phyloP scores from a whole-genome alignment of 1,284 basidiomycete genomes.

The Bondarzewia mesenterica region DNA sequence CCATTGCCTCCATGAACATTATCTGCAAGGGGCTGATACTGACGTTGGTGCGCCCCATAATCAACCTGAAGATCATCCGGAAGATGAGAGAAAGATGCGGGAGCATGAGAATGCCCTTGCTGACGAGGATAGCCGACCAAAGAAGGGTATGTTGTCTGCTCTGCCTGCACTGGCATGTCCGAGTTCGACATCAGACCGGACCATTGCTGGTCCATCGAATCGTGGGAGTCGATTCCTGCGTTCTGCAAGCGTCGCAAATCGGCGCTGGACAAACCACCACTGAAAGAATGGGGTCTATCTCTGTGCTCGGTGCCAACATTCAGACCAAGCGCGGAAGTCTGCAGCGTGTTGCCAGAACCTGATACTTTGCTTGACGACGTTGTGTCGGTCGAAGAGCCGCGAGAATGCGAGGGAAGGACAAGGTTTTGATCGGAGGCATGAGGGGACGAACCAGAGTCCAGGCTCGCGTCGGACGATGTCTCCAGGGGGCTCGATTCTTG shows the following conservation, averaged over 20 bases:
- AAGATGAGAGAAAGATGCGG: background rate
- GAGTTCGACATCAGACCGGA: constrained; percentile 17
- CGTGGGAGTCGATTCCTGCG: constrained; percentile 39
- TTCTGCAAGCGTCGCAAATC: constrained; percentile 69
- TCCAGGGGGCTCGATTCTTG: constrained; percentile 64
- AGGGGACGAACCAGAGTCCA: constrained; percentile 54
- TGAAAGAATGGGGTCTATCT: constrained; percentile 73
- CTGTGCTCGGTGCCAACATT: constrained; percentile 53
- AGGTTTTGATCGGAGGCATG: constrained; percentile 54
- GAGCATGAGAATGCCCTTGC: constrained; percentile 32
- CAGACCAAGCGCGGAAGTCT: constrained; percentile 39
- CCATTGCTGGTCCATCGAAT: constrained; percentile 18
- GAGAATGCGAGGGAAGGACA: constrained; percentile 54
- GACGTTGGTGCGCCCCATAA: constrained; percentile 48
- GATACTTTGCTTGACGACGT: constrained; percentile 53
- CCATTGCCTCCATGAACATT: constrained; percentile 31
- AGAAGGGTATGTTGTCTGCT: constrained; percentile 68
- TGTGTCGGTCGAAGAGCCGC: constrained; percentile 70
- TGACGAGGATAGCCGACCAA: constrained; percentile 34
- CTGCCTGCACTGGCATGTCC: constrained; percentile 29
- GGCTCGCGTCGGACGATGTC: constrained; percentile 59
- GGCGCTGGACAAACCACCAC: constrained; percentile 61
- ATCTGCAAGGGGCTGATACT: constrained; percentile 32
- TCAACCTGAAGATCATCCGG: constrained; percentile 51
- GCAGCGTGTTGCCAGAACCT: constrained; percentile 43